These are phyloP conservation scores for Citrus australasica DNA, from an alignment of 345 rosid genomes.

Conservation along the genomic window DNA sequence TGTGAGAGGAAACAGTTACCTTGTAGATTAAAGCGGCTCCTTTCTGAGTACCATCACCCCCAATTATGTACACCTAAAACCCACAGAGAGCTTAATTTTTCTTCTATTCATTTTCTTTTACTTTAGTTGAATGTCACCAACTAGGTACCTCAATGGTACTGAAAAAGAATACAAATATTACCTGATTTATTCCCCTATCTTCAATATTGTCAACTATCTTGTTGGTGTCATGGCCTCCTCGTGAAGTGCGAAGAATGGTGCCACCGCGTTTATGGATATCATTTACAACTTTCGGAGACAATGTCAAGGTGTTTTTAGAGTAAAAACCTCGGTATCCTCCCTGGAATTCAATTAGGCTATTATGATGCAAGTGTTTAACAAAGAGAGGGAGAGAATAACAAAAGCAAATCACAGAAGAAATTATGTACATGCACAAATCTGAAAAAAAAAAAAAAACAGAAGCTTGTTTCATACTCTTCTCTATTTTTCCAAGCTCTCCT, in stretches of 20 bases:
- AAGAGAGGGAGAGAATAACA: neutral
- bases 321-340: constrained; percentile 93
- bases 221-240: constrained; percentile 88
- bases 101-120: neutral
- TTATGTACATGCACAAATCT: neutral
- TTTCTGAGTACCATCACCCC: constrained; percentile 91
- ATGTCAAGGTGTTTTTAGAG: constrained; percentile 55
- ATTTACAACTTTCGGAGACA: constrained; percentile 82
- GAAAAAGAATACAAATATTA: constrained; percentile 16
- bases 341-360: constrained; percentile 28
- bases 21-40: constrained; percentile 80
- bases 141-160: neutral
- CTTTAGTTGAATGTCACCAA: neutral
- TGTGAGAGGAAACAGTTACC: constrained; percentile 34
- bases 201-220: constrained; percentile 94
- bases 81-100: constrained; percentile 2
- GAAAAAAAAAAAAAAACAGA: neutral
- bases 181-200: constrained; percentile 94
- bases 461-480: constrained; percentile 5
- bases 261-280: constrained; percentile 96
- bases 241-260: constrained; percentile 74
- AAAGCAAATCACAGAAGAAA: neutral
- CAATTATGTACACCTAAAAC: constrained; percentile 82
- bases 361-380: neutral
- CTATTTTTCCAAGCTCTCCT: neutral